A percentile compares a stretch with the other conserved stretches of the same genome.
These are phyloP conservation scores for Triticum turgidum DNA, from an alignment of 176 grass and related monocot genomes.

Conservation along the genomic window DNA sequence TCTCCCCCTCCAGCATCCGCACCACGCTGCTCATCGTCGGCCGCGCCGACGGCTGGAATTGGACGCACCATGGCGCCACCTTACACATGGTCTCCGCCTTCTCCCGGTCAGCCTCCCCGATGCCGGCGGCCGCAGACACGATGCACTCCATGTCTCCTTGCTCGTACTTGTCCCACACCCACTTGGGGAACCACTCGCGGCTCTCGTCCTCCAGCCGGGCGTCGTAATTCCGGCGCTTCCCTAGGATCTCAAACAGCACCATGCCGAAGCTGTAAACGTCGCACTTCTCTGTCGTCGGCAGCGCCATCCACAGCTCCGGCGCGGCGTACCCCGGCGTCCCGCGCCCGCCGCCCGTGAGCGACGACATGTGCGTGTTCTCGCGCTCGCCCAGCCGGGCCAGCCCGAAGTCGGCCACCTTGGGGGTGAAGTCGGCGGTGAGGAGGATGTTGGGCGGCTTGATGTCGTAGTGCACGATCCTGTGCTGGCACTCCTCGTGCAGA, in stretches of 20 bases:
- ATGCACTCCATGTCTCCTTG: constrained; percentile 36
- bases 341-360: constrained; percentile 48
- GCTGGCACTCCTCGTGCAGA: constrained; percentile 73
- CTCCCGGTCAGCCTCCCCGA: constrained; percentile 33
- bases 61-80: constrained; percentile 79
- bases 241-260: constrained; percentile 56
- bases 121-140: constrained; percentile 8
- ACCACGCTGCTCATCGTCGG: constrained; percentile 72
- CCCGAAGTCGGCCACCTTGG: constrained; percentile 73
- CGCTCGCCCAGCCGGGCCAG: constrained; percentile 47
- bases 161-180: constrained; percentile 68
- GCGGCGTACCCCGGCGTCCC: constrained; percentile 64
- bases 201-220: constrained; percentile 19
- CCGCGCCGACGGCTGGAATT: constrained; percentile 57
- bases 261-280: constrained; percentile 62
- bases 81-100: constrained; percentile 74
- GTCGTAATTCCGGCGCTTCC: constrained; percentile 58
- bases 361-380: constrained; percentile 38
- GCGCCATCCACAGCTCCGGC: constrained; percentile 71
- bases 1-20: constrained; percentile 80
- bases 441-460: constrained; percentile 72
- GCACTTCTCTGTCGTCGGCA: constrained; percentile 62
- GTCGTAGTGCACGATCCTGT: constrained; percentile 74
- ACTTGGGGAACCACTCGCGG: constrained; percentile 69
- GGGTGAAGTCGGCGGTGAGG: constrained; percentile 39